A percentile compares a stretch with the other conserved stretches of the same genome.
These are phyloP conservation scores for Sophora flavescens DNA, from an alignment of 306 rosid genomes.

Conservation along the genomic window DNA sequence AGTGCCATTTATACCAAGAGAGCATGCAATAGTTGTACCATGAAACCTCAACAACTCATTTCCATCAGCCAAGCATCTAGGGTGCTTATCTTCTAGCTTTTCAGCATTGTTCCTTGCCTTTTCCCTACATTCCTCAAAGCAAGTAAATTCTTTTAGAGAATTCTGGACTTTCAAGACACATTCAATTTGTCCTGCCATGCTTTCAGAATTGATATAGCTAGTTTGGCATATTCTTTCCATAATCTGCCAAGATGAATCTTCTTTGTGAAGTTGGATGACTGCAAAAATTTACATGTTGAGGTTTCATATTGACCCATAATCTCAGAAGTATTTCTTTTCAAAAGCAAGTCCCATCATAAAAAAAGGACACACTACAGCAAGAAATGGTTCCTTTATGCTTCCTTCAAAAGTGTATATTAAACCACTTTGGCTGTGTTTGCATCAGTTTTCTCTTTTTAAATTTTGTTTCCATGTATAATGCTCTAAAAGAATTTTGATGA, in stretches of 20 bases:
- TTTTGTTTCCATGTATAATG: too few species aligned
- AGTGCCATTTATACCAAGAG: conserved; percentile 53
- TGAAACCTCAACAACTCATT: conserved; percentile 67
- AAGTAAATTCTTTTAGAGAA: conserved; percentile 37
- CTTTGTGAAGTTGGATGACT: conserved; percentile 51
- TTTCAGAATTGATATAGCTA: conserved; percentile 11
- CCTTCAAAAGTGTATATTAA: background rate
- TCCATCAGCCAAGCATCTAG: conserved; percentile 68
- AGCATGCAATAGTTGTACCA: conserved; percentile 61
- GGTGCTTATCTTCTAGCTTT: conserved; percentile 39
- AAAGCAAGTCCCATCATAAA: background rate
- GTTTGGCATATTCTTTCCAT: conserved; percentile 58
- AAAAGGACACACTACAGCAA: background rate
- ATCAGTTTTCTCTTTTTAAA: conserved; percentile 8
- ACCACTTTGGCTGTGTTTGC: background rate
- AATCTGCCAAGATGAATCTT: conserved; percentile 54
- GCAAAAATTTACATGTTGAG: conserved; percentile 5
- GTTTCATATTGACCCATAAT: background rate
- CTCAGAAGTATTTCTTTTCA: background rate
- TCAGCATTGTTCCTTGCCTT: conserved; percentile 47
- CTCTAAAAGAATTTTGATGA: background rate
- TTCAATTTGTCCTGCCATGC: conserved; percentile 39
- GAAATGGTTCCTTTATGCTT: background rate
- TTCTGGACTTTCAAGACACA: conserved; percentile 55
- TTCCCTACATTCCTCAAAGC: conserved; percentile 62